These are phyloP conservation scores for Martiniozyma abietophila DNA, from an alignment of 805 yeast species.

Conservation along the genomic window DNA sequence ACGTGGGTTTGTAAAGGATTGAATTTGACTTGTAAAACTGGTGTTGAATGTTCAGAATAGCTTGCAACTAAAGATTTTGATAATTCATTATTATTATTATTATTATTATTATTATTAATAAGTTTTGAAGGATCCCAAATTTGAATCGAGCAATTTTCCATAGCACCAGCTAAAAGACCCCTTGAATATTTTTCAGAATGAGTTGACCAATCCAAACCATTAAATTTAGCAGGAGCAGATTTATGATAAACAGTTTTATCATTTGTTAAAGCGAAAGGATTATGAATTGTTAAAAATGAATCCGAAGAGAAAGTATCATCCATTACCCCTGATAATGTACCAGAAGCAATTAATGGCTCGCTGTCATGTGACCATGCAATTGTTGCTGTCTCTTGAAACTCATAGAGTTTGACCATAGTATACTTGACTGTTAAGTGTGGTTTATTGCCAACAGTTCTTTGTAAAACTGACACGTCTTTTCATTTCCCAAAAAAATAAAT, in stretches of 20 bases:
- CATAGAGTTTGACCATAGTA: constrained; percentile 72
- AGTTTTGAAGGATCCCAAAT: constrained; percentile 60
- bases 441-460: no score
- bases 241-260: constrained; percentile 28
- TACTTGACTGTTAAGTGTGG: no score
- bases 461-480: no score
- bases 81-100: constrained; percentile 30
- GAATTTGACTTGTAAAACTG: constrained; percentile 68
- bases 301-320: constrained; percentile 78
- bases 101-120: constrained; percentile 30
- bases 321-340: constrained; percentile 93
- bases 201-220: constrained; percentile 78
- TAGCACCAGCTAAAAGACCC: constrained; percentile 75
- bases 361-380: constrained; percentile 88
- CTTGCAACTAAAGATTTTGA: constrained; percentile 40
- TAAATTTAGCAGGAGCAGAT: constrained; percentile 53
- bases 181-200: constrained; percentile 38
- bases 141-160: constrained; percentile 73
- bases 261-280: constrained; percentile 38
- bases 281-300: constrained; percentile 74
- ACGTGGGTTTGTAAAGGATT: constrained; percentile 64
- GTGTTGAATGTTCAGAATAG: constrained; percentile 52
- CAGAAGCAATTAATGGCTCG: constrained; percentile 75
- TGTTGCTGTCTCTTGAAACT: constrained; percentile 79
- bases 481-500: no score